Base-by-base conservation (phyloP, 345 rosid species). In the Excoecaria agallocha region DNA sequence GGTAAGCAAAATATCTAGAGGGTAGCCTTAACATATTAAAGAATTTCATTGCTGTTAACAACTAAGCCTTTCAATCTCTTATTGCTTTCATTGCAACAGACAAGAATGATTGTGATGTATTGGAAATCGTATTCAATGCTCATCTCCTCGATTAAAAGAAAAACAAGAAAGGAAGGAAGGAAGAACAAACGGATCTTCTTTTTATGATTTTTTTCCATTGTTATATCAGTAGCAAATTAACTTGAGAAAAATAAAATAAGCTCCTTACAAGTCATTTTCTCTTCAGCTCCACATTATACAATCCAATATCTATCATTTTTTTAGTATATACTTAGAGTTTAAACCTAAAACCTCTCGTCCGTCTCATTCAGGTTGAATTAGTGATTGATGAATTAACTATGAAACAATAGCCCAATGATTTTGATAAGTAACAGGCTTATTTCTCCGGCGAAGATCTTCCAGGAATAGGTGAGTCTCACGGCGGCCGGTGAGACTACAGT, bases 401-500 rank as follows among this genome's bases (percentile, higher is more conserved):
- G 82, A 77, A 35, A 79, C 76, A 51, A 83, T 84, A 55, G 82
- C 59, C 77, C 83, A 72, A 2, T 73, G 80, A 1, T 69, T 84
- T 30, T 57, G 79, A 68, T 50, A 41, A 63, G 15, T 19, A 38
- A 57, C 83, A 6, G 77, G 82, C 19, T 30, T 81, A 20, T 75
- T 57, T 11, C 70, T 67, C 51, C 73, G 83, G 66, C 87, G 81
- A 65, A 77, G 87, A 51, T 87, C 89, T 52, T 83, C 81, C 1
- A 78, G 70, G 58, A 89, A 71, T 1, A 52, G 55, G 39, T 73
- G 84, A 48, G 75, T 76, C 45, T 87, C 90, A 0, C 0, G 59
- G 48, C 74, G 61, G 10, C 78, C 82, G 58, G 81, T 76, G 11
- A 80, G 46, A 35, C 93, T 83, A 8, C 71, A 74, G 6, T 72